Evolutionary conservation across 345 rosid genomes (phyloP).

Genomic region (Balakata baccata): DNA sequence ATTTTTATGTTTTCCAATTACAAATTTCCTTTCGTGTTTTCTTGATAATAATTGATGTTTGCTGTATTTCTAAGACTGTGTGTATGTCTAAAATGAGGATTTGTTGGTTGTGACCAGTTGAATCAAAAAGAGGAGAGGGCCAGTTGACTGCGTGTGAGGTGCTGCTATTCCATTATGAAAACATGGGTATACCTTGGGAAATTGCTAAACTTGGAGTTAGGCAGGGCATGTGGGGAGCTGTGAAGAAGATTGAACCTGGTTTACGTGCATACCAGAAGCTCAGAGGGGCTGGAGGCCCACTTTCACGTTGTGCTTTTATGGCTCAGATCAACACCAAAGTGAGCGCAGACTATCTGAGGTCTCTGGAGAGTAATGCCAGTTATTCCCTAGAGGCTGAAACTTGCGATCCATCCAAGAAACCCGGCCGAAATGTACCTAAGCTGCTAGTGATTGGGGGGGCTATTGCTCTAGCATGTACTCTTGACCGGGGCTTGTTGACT

Average conservation of each 20-base stretch:
- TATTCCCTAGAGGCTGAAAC: constrained; percentile 32
- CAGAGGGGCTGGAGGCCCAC: constrained; percentile 52
- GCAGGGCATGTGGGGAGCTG: constrained; percentile 99
- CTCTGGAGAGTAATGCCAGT: constrained; percentile 42
- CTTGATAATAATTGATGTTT: neutral
- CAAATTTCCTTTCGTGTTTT: neutral
- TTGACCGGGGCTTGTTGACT: constrained; percentile 85
- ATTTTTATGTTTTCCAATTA: neutral
- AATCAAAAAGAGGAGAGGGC: constrained; percentile 81
- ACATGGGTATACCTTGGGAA: constrained; percentile 98
- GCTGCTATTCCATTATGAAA: constrained; percentile 87
- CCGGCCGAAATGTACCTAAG: constrained; percentile 58
- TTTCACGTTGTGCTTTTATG: constrained; percentile 65
- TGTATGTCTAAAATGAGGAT: constrained; percentile 4
- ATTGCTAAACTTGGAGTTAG: constrained; percentile 90
- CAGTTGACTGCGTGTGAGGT: constrained; percentile 84
- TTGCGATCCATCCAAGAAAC: constrained; percentile 38
- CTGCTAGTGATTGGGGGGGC: constrained; percentile 80
- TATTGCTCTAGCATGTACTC: constrained; percentile 73
- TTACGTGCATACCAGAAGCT: constrained; percentile 65
- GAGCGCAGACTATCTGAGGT: constrained; percentile 51
- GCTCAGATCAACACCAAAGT: constrained; percentile 88
- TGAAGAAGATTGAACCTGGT: constrained; percentile 89
- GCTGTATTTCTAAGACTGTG: neutral
- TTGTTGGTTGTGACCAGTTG: constrained; percentile 54